Base-by-base conservation (phyloP, 2,329 filamentous ascomycete genomes). In the Monosporascus sp. region DNA sequence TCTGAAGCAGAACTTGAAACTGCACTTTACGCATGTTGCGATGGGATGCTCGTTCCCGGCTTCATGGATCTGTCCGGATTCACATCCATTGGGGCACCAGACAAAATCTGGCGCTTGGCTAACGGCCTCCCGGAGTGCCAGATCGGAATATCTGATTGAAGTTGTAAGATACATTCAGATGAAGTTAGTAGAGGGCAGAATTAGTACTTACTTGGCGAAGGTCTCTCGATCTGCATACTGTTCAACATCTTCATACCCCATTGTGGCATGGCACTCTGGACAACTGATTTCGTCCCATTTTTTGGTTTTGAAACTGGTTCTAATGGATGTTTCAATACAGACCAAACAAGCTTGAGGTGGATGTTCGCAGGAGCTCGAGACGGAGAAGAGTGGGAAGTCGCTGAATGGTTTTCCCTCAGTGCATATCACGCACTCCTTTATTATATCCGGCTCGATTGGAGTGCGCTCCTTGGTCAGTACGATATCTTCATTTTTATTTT, bases 11-110 rank as follows among this genome's bases (percentile, higher is more conserved):
- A 59, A 65, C 38, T 58, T 58, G 39, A 57, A 60, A 1, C 50
- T 14, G 53, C 68, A 65, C 27, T 50, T 22, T 31, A 49, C 50
- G 56, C 68, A 65, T 4, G 57, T 60, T 57, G 69, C 63, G 47
- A 67, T 70, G 0, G 70, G 62, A 3, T 59, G 57, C 3, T 50
- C 45, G 1, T 60, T 51, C 31, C 67, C 65, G 8, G 56, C 61
- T 2, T 65, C 61, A 51, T 77, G 74, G 7, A 76, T 65, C 54
- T 79, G 76, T 0, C 76, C 76, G 0, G 65, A 69, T 9, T 55
- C 57, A 57, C 76, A 79, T 2, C 53, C 57, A 1, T 69, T 31
- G 3, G 54, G 65, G 54, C 76, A 79, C 66, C 71, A 74, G 5
- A 65, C 64, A 57, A 77, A 78, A 25, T 69, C 66, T 0, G 67